Evolutionary conservation across 2,329 filamentous ascomycete genomes (phyloP).

Genomic region (Lachnellula arida): DNA sequence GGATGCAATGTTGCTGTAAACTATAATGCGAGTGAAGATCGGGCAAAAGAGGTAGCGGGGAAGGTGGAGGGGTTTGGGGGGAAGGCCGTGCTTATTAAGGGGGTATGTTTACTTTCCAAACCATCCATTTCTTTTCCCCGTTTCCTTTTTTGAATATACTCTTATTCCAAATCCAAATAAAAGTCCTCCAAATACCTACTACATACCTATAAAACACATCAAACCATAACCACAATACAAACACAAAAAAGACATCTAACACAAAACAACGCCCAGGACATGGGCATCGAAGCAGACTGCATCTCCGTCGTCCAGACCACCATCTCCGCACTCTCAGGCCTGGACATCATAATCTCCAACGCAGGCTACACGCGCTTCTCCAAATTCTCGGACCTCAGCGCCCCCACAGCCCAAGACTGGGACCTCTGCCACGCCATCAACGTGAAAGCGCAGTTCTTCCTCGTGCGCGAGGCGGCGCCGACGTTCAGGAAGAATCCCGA

Average conservation of each 20-base stretch:
- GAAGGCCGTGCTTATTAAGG: conserved; percentile 51
- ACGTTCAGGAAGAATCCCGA: conserved; percentile 58
- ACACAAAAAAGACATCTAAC: too few species aligned
- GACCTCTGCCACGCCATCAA: conserved; percentile 54
- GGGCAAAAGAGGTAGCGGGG: conserved; percentile 48
- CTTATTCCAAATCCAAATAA: too few species aligned
- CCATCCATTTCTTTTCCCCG: not conserved
- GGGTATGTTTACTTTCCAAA: conserved; percentile 37
- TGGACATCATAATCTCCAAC: conserved; percentile 63
- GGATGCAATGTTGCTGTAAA: conserved; percentile 63
- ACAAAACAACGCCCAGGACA: conserved; percentile 41
- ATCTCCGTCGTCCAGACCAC: conserved; percentile 48
- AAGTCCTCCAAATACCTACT: too few species aligned
- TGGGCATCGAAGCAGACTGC: conserved; percentile 50
- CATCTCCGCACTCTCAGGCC: conserved; percentile 51
- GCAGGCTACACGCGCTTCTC: conserved; percentile 38
- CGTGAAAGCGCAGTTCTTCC: conserved; percentile 49
- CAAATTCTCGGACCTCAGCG: conserved; percentile 20
- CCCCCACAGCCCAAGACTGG: conserved; percentile 24
- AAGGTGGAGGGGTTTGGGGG: conserved; percentile 47
- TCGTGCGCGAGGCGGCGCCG: conserved; percentile 52
- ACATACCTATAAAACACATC: too few species aligned
- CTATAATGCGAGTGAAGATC: conserved; percentile 52
- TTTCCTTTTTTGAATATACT: not conserved
- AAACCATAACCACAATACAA: too few species aligned